A percentile compares a stretch with the other conserved stretches of the same genome.
phyloP scores from a whole-genome alignment of 805 yeast species.

The Metschnikowia lochheadii region DNA sequence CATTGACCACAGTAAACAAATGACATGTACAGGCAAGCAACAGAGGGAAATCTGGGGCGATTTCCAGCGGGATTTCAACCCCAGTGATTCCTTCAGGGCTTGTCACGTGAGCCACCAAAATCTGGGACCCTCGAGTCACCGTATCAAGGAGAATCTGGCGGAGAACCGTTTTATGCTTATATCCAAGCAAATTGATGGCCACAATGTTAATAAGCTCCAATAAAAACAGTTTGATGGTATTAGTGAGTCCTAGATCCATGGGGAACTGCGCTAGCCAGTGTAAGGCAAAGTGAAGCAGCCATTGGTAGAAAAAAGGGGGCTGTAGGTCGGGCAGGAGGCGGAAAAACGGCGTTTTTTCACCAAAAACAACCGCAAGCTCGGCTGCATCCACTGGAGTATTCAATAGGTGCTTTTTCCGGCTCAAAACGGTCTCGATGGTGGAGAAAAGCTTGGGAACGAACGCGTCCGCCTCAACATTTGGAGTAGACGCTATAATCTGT shows the following conservation, averaged over 20 bases:
- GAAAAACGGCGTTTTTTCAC: neutral
- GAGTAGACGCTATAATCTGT: neutral
- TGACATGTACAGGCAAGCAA: constrained; percentile 21
- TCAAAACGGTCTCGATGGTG: constrained; percentile 33
- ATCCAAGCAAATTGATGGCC: constrained; percentile 26
- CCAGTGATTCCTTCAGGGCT: neutral
- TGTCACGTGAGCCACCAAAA: constrained; percentile 1
- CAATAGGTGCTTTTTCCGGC: constrained; percentile 26
- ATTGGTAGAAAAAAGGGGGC: constrained; percentile 23
- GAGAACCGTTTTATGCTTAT: constrained; percentile 22
- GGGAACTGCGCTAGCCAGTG: constrained; percentile 22
- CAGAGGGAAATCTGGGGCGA: neutral
- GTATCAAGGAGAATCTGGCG: constrained; percentile 16
- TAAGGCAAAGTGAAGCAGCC: constrained; percentile 28
- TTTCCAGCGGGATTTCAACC: neutral
- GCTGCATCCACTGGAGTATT: constrained; percentile 17
- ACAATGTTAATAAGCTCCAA: constrained; percentile 30
- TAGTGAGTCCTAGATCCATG: constrained; percentile 12
- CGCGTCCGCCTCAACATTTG: constrained; percentile 6
- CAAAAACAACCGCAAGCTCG: constrained; percentile 11
- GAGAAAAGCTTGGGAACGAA: constrained; percentile 23
- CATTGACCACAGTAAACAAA: constrained; percentile 34
- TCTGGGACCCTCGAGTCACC: constrained; percentile 15
- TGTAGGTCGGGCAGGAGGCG: constrained; percentile 2
- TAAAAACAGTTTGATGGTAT: constrained; percentile 29